Evolutionary conservation across 768 basidiomycete species (phyloP), one percentile per base, ranked within the genome.

Genomic region (Agaricus bisporus): DNA sequence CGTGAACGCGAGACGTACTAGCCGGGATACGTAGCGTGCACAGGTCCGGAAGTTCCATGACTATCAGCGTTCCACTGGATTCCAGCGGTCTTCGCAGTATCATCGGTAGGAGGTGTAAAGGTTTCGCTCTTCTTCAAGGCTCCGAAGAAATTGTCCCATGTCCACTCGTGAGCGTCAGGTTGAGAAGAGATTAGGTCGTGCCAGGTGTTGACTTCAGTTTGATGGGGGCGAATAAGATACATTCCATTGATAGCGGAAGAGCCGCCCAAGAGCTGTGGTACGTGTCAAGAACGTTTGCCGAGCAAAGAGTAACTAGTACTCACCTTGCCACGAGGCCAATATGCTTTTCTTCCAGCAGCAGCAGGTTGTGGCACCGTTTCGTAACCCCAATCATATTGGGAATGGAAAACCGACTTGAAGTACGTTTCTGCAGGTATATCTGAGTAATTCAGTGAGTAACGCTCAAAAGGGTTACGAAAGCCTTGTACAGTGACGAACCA

Each of bases 231-330:
- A 45, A 83, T 74, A 58, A 78, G 69, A 68, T 83, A 86, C 73
- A 87, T 74, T 45, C 82, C 85, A 64, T 89, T 89, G 49, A 86
- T 72, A 8, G 85, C 83, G 28, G 82, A 75, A 0, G 80, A 83
- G 5, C 86, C 86, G 49, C 86, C 86, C 20, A 89, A 72, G 41
- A 83, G 72, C 71, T 85, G 38, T 12, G 18, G 25, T 11, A 39
- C n/a, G 25, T 28, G 26, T 20, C 32, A 14, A 51, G 28, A 15
- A 37, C 14, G 22, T 17, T 14, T 43, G 15, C 29, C 8, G 26
- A 25, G 22, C 5, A 18, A n/a, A 8, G 14, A n/a, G 37, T 7
- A 12, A 17, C 7, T 12, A 15, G 18, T 10, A 45, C 45, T 28
- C 46, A 82, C 79, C 64, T 81, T 83, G 29, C 86, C 87, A 32